A percentile compares a stretch with the other conserved stretches of the same genome.
Conservation (phyloP, 345 rosid genomes). For the Turritis glabra region DNA sequence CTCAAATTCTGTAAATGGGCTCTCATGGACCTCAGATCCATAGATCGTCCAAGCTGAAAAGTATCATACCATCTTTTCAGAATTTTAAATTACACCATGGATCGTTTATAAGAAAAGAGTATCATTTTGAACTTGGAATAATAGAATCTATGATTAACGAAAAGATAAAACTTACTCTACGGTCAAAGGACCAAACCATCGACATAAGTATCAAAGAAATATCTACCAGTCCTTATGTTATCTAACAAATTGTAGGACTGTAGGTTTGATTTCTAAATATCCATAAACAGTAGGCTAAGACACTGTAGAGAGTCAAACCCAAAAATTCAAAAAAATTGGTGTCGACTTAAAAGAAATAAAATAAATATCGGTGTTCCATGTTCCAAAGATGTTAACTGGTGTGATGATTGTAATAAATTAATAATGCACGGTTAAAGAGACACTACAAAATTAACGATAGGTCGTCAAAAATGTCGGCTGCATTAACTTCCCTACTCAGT, state of each 20-base stretch:
- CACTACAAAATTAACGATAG: slow-evolving; percentile 1
- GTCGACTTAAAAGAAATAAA: neutral
- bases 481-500: slow-evolving; percentile 24
- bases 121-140: neutral
- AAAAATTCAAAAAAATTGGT: no score
- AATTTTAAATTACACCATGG: no score
- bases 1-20: slow-evolving; percentile 1
- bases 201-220: neutral
- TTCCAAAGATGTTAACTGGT: neutral
- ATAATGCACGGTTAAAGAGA: slow-evolving; percentile 28
- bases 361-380: neutral
- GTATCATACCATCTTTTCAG: no score
- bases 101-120: no score
- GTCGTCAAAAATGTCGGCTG: slow-evolving; percentile 38
- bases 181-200: neutral
- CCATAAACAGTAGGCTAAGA: neutral
- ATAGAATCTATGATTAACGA: no score
- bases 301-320: neutral
- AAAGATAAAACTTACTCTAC: neutral
- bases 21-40: neutral
- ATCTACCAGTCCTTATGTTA: neutral
- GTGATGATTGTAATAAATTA: neutral
- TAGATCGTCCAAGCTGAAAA: neutral
- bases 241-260: neutral
- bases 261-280: neutral